These are phyloP conservation scores for Vigna unguiculata DNA, from an alignment of 306 rosid genomes.

Conservation along the genomic window DNA sequence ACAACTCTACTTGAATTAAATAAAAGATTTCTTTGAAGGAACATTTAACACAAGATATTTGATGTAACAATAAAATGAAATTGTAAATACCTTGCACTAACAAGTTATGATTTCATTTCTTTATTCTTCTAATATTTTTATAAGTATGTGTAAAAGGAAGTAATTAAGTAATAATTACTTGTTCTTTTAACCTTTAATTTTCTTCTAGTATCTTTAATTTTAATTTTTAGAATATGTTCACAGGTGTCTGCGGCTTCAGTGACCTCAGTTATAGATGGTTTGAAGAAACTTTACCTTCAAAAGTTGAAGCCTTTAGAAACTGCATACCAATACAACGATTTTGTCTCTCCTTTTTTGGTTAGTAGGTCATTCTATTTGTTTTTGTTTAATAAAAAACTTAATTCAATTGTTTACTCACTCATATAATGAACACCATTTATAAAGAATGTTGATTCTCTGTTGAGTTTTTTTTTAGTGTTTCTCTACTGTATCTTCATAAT, in stretches of 20 bases:
- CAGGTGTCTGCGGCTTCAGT: conserved; percentile 81
- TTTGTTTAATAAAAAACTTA: conserved; percentile 9
- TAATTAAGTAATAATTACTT: too few relatives aligned
- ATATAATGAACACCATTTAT: neutral
- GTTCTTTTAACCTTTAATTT: too few relatives aligned
- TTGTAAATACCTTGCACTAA: neutral
- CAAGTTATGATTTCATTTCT: neutral
- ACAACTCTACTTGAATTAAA: too few relatives aligned
- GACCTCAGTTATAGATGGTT: conserved; percentile 87
- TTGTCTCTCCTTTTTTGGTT: conserved; percentile 83
- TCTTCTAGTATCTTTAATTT: too few relatives aligned
- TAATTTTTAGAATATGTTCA: too few relatives aligned
- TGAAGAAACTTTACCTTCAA: conserved; percentile 83
- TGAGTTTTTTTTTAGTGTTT: too few relatives aligned
- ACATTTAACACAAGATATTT: neutral
- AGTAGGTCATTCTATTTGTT: conserved; percentile 39
- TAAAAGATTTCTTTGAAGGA: too few relatives aligned
- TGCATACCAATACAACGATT: conserved; percentile 77
- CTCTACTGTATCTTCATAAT: too few relatives aligned
- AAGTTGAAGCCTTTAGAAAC: conserved; percentile 96
- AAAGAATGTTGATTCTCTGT: too few relatives aligned
- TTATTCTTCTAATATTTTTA: too few relatives aligned
- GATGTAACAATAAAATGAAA: neutral
- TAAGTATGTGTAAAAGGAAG: too few relatives aligned
- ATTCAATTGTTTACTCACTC: neutral